phyloP scores from a whole-genome alignment of 73 alveolate species.

The Paramecium biaurelia region DNA sequence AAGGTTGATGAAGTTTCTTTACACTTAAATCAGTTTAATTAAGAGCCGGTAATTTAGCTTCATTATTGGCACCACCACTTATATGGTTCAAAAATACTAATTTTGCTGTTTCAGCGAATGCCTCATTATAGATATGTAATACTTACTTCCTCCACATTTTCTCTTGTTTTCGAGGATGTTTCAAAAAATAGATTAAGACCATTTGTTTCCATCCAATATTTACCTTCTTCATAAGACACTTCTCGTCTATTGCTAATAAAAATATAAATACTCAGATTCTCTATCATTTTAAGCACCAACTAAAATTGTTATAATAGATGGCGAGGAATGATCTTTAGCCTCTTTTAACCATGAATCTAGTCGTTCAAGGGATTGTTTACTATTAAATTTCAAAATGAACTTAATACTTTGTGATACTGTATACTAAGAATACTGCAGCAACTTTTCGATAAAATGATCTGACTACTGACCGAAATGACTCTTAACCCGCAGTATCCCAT shows the following conservation, averaged over 20 bases:
- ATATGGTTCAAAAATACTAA: background rate
- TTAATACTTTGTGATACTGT: constrained; percentile 76
- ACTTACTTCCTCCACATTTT: constrained; percentile 28
- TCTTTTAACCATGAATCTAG: constrained; percentile 50
- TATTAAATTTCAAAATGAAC: background rate
- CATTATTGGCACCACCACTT: background rate
- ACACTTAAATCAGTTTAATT: background rate
- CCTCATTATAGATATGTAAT: background rate
- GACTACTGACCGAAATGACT: constrained; percentile 86
- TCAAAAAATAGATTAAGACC: constrained; percentile 55
- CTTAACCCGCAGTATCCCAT: constrained; percentile 71
- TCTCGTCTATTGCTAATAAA: background rate
- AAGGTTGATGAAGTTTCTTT: background rate
- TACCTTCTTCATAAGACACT: constrained; percentile 46
- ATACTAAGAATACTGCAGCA: constrained; percentile 88
- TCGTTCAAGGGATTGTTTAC: constrained; percentile 61
- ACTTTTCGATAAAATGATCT: constrained; percentile 92
- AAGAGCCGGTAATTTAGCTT: background rate
- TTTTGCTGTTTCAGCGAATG: background rate
- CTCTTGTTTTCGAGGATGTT: constrained; percentile 41
- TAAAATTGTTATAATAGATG: constrained; percentile 69
- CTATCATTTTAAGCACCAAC: constrained; percentile 88
- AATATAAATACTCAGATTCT: constrained; percentile 61
- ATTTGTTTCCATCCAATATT: constrained; percentile 44
- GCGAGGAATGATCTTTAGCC: constrained; percentile 74